Conservation (phyloP, 257 asterid genomes). For the Marsdenia floribunda region DNA sequence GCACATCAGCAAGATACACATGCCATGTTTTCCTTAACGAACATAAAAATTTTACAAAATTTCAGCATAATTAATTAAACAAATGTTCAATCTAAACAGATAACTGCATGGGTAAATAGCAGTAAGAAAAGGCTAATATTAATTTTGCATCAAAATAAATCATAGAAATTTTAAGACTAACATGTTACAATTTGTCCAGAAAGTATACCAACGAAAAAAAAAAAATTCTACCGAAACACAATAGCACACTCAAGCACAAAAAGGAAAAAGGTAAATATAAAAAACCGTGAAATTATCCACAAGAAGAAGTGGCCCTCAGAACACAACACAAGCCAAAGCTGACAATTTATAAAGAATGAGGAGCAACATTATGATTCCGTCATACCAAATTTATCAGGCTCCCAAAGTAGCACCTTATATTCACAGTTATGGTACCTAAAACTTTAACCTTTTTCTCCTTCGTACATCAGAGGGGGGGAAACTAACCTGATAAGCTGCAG, state of each 20-base stretch:
- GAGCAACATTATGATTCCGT: neutral
- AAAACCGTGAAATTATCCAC: neutral
- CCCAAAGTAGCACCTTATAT: neutral
- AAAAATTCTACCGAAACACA: neutral
- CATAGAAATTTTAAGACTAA: neutral
- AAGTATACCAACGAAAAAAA: neutral
- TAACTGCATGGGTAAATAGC: neutral
- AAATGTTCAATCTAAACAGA: neutral
- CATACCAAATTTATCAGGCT: neutral
- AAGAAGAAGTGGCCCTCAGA: neutral
- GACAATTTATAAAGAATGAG: neutral
- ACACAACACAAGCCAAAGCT: neutral
- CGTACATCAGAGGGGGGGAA: constrained; percentile 2
- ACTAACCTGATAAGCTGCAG: constrained; percentile 89
- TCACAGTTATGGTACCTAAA: neutral
- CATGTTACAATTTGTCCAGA: neutral
- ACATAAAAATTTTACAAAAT: neutral
- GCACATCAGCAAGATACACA: neutral
- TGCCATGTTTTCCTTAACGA: neutral
- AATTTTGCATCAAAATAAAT: neutral
- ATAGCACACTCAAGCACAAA: neutral
- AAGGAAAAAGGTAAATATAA: neutral
- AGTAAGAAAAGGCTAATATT: neutral
- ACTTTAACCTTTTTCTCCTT: neutral
- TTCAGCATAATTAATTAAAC: neutral